Percentiles rank a stretch among this genome's conserved stretches.
Conservation (phyloP, 78 protist species). For the Dictyostelium discoideum region DNA sequence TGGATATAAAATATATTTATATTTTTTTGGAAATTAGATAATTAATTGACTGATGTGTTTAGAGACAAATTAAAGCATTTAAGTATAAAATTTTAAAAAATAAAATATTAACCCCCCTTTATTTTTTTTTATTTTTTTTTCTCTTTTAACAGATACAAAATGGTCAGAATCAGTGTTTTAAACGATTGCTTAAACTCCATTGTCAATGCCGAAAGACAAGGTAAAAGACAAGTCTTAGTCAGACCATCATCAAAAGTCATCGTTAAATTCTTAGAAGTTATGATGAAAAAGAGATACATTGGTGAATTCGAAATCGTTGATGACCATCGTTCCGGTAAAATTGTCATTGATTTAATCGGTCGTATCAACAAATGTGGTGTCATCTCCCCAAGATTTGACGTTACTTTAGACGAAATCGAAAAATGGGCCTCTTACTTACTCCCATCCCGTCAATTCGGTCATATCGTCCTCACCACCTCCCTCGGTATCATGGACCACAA, state of each 20-base stretch:
- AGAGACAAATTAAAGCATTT: background rate
- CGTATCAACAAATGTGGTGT: constrained; percentile 99
- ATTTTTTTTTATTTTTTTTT: background rate
- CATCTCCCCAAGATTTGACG: constrained; percentile 98
- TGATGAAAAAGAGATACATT: constrained; percentile 99
- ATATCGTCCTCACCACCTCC: constrained; percentile 99
- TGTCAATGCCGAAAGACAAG: constrained; percentile 98
- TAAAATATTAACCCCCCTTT: background rate
- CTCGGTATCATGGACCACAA: constrained; percentile 99
- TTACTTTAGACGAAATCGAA: constrained; percentile 81
- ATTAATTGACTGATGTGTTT: background rate
- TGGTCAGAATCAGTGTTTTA: constrained; percentile 96
- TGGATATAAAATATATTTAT: background rate
- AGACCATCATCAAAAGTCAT: constrained; percentile 99
- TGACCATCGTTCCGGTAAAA: constrained; percentile 99
- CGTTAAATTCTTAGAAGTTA: constrained; percentile 98
- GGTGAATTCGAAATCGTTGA: constrained; percentile 99
- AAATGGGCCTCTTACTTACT: constrained; percentile 95
- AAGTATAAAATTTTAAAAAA: background rate
- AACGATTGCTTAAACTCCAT: constrained; percentile 96
- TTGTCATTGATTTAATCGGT: constrained; percentile 98
- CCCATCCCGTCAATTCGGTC: constrained; percentile 99
- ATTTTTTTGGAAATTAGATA: background rate
- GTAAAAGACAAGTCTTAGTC: constrained; percentile 99
- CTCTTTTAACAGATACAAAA: constrained; percentile 44